phyloP scores from a whole-genome alignment of 176 grass and related monocot genomes.

The Lolium perenne region DNA sequence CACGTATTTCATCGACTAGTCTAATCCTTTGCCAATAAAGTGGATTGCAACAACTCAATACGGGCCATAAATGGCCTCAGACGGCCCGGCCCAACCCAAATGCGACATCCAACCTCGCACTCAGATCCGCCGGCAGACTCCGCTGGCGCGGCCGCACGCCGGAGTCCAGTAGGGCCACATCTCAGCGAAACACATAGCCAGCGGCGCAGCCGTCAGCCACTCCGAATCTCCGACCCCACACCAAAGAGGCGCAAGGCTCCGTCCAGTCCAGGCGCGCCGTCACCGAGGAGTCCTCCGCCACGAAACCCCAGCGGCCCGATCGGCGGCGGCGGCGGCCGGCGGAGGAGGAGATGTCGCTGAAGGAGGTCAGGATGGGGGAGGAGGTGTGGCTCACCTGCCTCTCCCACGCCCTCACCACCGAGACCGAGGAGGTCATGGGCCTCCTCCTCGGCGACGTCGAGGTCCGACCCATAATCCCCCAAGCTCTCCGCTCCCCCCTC shows the following conservation, averaged over 20 bases:
- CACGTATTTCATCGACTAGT: no score
- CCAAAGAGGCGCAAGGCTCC: background rate
- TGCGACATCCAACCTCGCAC: background rate
- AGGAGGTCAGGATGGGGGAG: constrained; percentile 80
- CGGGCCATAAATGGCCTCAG: background rate
- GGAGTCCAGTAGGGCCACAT: background rate
- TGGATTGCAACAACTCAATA: background rate
- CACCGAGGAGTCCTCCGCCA: background rate
- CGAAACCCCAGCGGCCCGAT: constrained; percentile 34
- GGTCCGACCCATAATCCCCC: background rate
- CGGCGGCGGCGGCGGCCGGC: constrained; percentile 47
- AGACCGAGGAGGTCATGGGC: constrained; percentile 98
- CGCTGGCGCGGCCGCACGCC: constrained; percentile 12
- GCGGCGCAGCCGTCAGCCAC: constrained; percentile 29
- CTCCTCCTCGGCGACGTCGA: constrained; percentile 90
- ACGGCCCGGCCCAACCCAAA: background rate
- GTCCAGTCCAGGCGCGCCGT: background rate
- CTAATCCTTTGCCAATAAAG: no score
- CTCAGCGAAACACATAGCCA: constrained; percentile 28
- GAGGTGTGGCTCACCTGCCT: constrained; percentile 98
- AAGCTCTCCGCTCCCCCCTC: background rate
- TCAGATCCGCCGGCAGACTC: constrained; percentile 15
- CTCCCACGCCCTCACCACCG: constrained; percentile 88
- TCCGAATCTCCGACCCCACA: background rate
- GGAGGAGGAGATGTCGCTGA: constrained; percentile 69